Evolutionary conservation across 2,329 filamentous ascomycete species (phyloP), one percentile per base, ranked within the genome.

Genomic region (Talaromyces sp.): DNA sequence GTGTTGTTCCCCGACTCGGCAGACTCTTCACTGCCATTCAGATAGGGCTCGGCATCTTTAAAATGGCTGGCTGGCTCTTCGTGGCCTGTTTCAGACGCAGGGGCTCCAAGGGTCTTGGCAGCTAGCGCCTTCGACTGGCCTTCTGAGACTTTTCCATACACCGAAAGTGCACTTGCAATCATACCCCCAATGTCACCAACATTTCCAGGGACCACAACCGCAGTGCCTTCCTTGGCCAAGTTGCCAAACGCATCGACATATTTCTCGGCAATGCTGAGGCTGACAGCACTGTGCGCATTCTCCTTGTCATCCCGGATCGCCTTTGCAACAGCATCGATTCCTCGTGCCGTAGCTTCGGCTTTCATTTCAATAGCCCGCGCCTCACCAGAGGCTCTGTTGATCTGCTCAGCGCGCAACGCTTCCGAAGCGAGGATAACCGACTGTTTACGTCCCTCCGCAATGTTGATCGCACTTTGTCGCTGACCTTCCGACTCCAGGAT

Each of bases 401-500:
- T 95, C 75, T 96, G 87, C 81, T 99, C 94, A 16, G 91, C 86
- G 68, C 88, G 87, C 78, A 96, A 72, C 16, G 95, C 95, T 79
- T 99, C 95, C 8, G 92, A 97, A 0, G 95, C 95, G 28, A 99
- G 83, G 69, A 99, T 99, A 27, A 97, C 94, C 68, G 89, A 92
- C 83, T 98, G 95, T 82, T 99, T 99, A 78, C 89, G 87, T 76
- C 95, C 95, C 82, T 99, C 95, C 61, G 95, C 95, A 68, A 99
- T 97, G 77, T 99, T 99, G 85, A 99, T 99, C 44, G 95, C 95
- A 71, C 89, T 94, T 80, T 99, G 95, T 65, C 95, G 85, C 79
- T 99, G 95, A 78, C 95, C 95, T 74, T 99, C 95, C 0, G 92
- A 96, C 63, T 99, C 95, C 55, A 99, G 83, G 70, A 99, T 99